Base-by-base conservation (phyloP, 2,329 filamentous ascomycete genomes). In the Ophiocordyceps unilateralis region DNA sequence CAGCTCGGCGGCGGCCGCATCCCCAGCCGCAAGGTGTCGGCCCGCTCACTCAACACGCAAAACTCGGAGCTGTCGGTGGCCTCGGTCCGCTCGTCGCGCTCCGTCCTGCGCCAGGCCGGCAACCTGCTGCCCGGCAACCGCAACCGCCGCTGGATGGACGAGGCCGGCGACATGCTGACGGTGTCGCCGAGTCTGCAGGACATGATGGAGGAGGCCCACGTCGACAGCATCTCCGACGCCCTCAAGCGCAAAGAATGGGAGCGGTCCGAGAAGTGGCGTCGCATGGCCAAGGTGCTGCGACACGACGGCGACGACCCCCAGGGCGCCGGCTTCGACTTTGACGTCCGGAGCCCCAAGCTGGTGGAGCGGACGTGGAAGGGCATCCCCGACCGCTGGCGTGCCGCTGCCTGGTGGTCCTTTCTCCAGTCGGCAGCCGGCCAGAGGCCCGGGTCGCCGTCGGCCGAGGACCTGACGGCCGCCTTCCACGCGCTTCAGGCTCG, bases 321-420 rank as follows among this genome's bases (percentile, higher is more conserved):
- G 55, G 76, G 75, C 44, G 77, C 76, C 62, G 63, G 76, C 47
- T 78, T 76, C 53, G 82, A 87, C 43, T 96, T 96, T 56, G 87
- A 95, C 60, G 73, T 75, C 32, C 77, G 72, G 49, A 83, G 82
- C 57, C 71, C 83, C n/a, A 88, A 95, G 59, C 68, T 98, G 38
- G 79, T 94, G 45, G 82, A 88, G 50, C 76, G 91, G 44, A 93
- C 87, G 1, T 98, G 91, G 91, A 98, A 98, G 58, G 91, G 91
- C 24, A 94, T 98, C 48, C 91, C 91, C 0, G 91, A 98, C 61
- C 78, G 86, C 48, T 98, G 91, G 91, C 81, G 91, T 42, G 76
- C 82, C 26, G 82, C 85, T 1, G 91, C 89, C 2, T 98, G 91
- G 91, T 89, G 89, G 64, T 86, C 87, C 4, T 98, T 98, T 57